Evolutionary conservation across 164 flowering plant species (phyloP).

Genomic region (Macadamia integrifolia): DNA sequence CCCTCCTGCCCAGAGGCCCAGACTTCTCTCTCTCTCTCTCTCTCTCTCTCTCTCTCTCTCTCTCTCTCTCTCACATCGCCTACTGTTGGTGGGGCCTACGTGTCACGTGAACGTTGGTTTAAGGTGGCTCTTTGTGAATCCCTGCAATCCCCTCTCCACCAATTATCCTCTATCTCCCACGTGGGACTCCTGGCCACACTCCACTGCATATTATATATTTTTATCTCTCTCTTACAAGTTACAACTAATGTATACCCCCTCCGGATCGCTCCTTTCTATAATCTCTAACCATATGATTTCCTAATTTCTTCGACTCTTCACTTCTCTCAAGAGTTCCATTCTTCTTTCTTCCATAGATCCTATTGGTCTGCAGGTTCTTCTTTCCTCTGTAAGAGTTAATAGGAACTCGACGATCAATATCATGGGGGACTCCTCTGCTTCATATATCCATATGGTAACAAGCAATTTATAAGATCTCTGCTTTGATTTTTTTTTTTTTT

Average conservation of each 20-base stretch:
- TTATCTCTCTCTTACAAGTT: background rate
- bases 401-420: background rate
- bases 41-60: too few species aligned
- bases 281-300: too few species aligned
- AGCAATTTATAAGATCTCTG: too few species aligned
- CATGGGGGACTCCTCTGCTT: slow-evolving; percentile 45
- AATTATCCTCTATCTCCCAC: slow-evolving; percentile 45
- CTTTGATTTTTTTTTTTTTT: too few species aligned
- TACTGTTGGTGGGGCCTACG: slow-evolving; percentile 12
- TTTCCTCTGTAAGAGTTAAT: background rate
- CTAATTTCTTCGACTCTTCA: too few species aligned
- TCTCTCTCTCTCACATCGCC: too few species aligned
- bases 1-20: too few species aligned
- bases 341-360: background rate
- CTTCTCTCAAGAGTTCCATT: too few species aligned
- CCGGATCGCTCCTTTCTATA: too few species aligned
- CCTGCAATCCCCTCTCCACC: slow-evolving; percentile 49
- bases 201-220: background rate
- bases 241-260: too few species aligned
- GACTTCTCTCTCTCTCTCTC: too few species aligned
- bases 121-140: slow-evolving; percentile 20
- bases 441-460: slow-evolving; percentile 49
- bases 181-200: slow-evolving; percentile 46
- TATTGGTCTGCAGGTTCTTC: background rate
- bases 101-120: slow-evolving; percentile 29